Percentiles rank a stretch among this genome's conserved stretches.
phyloP scores from a whole-genome alignment of 306 rosid species.

The Ormosia semicastrata region DNA sequence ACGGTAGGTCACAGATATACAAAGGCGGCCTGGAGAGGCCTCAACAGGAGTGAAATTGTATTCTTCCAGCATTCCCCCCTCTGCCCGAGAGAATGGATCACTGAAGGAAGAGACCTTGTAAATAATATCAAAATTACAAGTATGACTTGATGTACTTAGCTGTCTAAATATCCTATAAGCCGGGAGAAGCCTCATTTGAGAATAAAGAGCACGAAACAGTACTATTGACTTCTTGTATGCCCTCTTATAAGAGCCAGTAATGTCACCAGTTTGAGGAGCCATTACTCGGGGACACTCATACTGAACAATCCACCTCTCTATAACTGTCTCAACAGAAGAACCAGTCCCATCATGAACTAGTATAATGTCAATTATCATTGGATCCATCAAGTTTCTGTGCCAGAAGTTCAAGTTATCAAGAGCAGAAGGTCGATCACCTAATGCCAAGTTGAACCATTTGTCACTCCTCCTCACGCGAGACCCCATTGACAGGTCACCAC shows the following conservation, averaged over 20 bases:
- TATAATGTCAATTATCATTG: conserved; percentile 75
- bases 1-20: conserved; percentile 64
- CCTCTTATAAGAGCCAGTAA: conserved; percentile 57
- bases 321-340: conserved; percentile 69
- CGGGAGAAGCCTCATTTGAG: conserved; percentile 83
- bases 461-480: conserved; percentile 67
- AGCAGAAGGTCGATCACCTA: conserved; percentile 78
- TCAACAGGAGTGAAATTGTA: conserved; percentile 64
- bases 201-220: conserved; percentile 66
- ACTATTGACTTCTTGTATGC: conserved; percentile 74
- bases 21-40: conserved; percentile 73
- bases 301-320: conserved; percentile 91
- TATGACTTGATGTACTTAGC: conserved; percentile 50
- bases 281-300: conserved; percentile 61
- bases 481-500: conserved; percentile 52
- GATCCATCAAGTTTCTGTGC: conserved; percentile 85
- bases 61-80: conserved; percentile 59
- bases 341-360: conserved; percentile 58
- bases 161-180: conserved; percentile 66
- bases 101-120: conserved; percentile 81
- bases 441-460: conserved; percentile 78
- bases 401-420: conserved; percentile 69
- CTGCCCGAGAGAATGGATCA: conserved; percentile 74
- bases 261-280: conserved; percentile 58
- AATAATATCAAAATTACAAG: conserved; percentile 61